A percentile compares a stretch with the other conserved stretches of the same genome.
Conservation (phyloP, 2,329 filamentous ascomycete genomes). For the Fusarium domesticum region DNA sequence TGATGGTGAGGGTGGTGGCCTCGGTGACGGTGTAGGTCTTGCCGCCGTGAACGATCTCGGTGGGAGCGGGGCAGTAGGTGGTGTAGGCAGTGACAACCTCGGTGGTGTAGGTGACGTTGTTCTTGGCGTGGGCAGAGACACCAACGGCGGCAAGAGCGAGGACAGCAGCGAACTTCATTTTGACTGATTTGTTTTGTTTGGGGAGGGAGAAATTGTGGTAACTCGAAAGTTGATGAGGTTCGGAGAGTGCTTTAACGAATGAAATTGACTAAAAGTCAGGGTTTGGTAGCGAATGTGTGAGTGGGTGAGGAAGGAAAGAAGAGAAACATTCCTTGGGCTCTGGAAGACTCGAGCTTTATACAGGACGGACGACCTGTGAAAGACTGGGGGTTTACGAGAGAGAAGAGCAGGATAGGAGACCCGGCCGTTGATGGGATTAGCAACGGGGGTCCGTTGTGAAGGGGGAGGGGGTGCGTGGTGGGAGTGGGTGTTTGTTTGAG, state of each 20-base stretch:
- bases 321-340: conserved; percentile 29
- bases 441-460: not conserved
- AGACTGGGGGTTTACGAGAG: conserved; percentile 14
- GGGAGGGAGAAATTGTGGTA: conserved; percentile 36
- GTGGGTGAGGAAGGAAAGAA: conserved; percentile 44
- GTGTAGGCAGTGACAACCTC: conserved; percentile 64
- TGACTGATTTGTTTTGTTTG: conserved; percentile 47
- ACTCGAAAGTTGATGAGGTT: conserved; percentile 34
- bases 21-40: conserved; percentile 68
- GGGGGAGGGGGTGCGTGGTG: not conserved
- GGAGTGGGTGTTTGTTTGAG: not conserved
- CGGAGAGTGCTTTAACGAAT: conserved; percentile 31
- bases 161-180: conserved; percentile 63
- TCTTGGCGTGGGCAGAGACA: conserved; percentile 42
- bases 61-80: conserved; percentile 70
- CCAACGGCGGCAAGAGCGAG: conserved; percentile 51
- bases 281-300: conserved; percentile 33
- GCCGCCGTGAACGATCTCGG: conserved; percentile 59
- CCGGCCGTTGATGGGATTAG: conserved; percentile 2
- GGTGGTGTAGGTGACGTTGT: conserved; percentile 57
- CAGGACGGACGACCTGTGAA: conserved; percentile 24
- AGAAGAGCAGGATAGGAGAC: conserved; percentile 18
- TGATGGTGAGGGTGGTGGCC: conserved; percentile 68
- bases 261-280: conserved; percentile 31
- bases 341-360: conserved; percentile 51